phyloP scores from a whole-genome alignment of 2,329 filamentous ascomycete genomes.

The Neofusicoccum sp. region DNA sequence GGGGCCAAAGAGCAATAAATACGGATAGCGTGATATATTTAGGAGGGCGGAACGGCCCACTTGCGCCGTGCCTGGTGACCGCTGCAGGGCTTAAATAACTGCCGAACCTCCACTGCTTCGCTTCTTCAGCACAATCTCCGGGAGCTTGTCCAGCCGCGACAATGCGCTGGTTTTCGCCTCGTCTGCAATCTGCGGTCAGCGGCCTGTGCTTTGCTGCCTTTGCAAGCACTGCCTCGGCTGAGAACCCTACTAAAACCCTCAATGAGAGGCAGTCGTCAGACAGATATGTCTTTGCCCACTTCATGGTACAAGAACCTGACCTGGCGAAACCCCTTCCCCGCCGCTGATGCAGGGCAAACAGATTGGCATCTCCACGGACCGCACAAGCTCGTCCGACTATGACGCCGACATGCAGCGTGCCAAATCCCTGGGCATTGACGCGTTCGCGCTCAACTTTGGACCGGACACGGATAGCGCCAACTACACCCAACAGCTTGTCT shows the following conservation, averaged over 20 bases:
- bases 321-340: too few relatives aligned
- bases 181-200: background rate
- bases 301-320: background rate
- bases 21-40: too few relatives aligned
- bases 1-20: background rate
- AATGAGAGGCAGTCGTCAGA: background rate
- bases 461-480: constrained; percentile 19
- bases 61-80: background rate
- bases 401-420: constrained; percentile 29
- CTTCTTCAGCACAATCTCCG: background rate
- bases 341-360: background rate
- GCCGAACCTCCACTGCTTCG: background rate
- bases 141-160: background rate
- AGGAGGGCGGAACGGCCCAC: background rate
- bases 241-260: background rate
- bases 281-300: background rate
- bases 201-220: background rate
- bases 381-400: constrained; percentile 27
- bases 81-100: background rate
- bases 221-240: background rate
- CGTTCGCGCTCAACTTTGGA: constrained; percentile 34
- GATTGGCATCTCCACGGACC: constrained; percentile 29
- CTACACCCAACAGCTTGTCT: constrained; percentile 26
- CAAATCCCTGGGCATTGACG: constrained; percentile 33
- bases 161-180: background rate